Evolutionary conservation across 2,329 filamentous ascomycete species (phyloP), one percentile per base, ranked within the genome.

Genomic region (Alternaria sp.): DNA sequence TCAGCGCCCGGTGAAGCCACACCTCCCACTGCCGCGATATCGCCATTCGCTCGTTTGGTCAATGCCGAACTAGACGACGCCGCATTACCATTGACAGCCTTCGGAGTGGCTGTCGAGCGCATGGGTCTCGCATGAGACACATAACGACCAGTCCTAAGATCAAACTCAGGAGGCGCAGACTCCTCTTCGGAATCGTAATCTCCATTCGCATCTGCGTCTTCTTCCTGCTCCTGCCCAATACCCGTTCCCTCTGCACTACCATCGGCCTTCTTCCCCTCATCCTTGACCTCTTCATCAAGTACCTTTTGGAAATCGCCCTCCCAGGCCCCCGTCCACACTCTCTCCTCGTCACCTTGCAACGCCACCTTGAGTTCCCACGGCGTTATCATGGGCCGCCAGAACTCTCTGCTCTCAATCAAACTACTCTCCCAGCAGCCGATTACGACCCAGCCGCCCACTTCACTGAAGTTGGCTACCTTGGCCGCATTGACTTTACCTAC

Each of bases 391-490:
- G 94, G 93, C 70, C 89, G 87, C 85, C 90, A 98, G 74, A 97
- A 97, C 7, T 91, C 92, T 59, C 92, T 91, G 65, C 93, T 93
- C 70, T 97, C 94, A 5, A 99, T 87, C 52, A 98, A 82, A 61
- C 92, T 93, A 77, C 94, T 97, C 81, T 99, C 95, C 95, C 95
- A 99, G 80, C 95, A 99, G 3, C 95, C 94, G 10, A 99, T 92
- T 0, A 98, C 93, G 0, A 98, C 93, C 95, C 95, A 99, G 16
- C 93, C 94, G 44, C 93, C 94, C 5, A 99, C 88, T 78, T 99
- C 95, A 59, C 91, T 88, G 80, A 99, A 99, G 79, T 99, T 99
- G 50, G 95, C 95, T 22, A 99, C 85, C 78, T 99, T 99, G 38
- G 94, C 94, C 0, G 94, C 90, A 74, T 98, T 99, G 27, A 99